Conservation (phyloP, 257 asterid genomes). For the Thymus quinquecostatus region DNA sequence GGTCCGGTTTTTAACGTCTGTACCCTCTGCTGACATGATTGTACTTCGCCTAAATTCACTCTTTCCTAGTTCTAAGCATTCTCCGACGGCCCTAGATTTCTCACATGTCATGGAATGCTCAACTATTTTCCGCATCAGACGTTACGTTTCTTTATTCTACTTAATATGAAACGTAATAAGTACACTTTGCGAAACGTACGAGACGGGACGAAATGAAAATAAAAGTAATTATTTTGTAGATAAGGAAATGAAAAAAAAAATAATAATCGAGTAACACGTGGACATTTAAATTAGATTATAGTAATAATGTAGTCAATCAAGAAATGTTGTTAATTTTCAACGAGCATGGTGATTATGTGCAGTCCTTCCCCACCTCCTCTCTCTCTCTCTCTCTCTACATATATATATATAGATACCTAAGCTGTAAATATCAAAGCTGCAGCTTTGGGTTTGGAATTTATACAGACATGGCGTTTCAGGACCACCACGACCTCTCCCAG, state of each 20-base stretch:
- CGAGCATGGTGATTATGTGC: constrained; percentile 1
- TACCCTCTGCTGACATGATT: constrained; percentile 33
- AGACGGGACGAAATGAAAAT: no score
- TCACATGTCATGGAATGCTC: not conserved
- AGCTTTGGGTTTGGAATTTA: constrained; percentile 13
- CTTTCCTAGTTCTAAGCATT: not conserved
- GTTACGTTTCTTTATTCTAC: no score
- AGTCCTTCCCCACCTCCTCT: constrained; percentile 17
- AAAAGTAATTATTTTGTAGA: no score
- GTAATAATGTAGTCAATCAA: no score
- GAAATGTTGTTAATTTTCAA: not conserved
- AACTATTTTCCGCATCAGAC: not conserved
- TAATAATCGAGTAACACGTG: no score
- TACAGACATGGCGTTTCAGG: constrained; percentile 50
- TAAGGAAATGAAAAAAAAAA: no score
- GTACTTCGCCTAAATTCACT: constrained; percentile 14
- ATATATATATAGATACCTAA: not conserved
- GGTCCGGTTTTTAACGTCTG: constrained; percentile 7
- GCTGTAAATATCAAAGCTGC: not conserved
- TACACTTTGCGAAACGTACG: no score
- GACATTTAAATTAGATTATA: no score
- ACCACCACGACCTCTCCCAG: constrained; percentile 46
- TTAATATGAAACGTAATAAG: no score
- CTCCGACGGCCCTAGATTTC: not conserved
- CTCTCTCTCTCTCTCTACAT: not conserved